These are phyloP conservation scores for Nemania abortiva DNA, from an alignment of 2,329 filamentous ascomycete genomes.

Conservation along the genomic window DNA sequence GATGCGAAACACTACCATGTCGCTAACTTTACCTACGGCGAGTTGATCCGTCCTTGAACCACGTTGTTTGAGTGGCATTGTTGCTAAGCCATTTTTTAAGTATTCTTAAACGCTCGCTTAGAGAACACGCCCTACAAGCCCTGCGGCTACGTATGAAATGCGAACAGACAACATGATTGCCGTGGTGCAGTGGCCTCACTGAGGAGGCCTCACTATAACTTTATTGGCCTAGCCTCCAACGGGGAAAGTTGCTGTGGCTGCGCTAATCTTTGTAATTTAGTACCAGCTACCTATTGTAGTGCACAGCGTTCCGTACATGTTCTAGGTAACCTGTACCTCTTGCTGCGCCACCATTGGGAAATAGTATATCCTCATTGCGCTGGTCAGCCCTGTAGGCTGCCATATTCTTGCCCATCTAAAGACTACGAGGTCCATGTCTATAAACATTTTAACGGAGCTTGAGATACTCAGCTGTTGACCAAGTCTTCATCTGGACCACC, in stretches of 20 bases:
- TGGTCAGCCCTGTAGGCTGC: constrained; percentile 35
- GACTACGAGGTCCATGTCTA: not conserved
- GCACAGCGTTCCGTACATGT: no score
- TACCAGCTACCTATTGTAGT: no score
- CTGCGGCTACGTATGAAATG: not conserved
- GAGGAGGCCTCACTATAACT: constrained; percentile 18
- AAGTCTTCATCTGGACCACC: not conserved
- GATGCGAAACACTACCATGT: not conserved
- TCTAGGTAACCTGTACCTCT: not conserved
- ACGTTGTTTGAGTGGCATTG: not conserved
- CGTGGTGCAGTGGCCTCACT: not conserved
- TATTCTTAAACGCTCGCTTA: not conserved
- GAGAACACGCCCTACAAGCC: not conserved
- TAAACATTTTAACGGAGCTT: not conserved
- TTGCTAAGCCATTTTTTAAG: no score
- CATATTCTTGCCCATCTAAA: constrained; percentile 27
- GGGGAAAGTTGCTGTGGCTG: not conserved
- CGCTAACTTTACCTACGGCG: not conserved
- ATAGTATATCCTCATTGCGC: not conserved
- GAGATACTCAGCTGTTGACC: not conserved
- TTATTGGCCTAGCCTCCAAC: not conserved
- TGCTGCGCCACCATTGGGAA: constrained; percentile 31
- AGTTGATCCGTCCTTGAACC: not conserved
- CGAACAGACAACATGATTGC: not conserved
- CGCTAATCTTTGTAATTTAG: not conserved